These are phyloP conservation scores for Afroboletus lepidellus DNA, from an alignment of 1,284 basidiomycete genomes.

Conservation along the genomic window DNA sequence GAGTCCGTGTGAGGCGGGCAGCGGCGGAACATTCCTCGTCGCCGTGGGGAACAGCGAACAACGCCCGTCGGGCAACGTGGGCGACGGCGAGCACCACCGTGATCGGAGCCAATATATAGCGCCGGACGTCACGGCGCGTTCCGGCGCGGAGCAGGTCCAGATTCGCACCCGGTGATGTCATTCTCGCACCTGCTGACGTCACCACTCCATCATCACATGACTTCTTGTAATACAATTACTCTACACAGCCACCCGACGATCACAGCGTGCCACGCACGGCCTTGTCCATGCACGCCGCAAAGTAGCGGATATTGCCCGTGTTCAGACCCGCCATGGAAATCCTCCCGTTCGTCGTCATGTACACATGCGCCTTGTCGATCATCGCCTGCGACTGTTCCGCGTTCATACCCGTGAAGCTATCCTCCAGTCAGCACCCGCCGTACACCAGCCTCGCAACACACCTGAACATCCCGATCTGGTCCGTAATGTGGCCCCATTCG, in stretches of 20 bases:
- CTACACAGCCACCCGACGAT: constrained; percentile 19
- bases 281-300: constrained; percentile 74
- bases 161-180: constrained; percentile 28
- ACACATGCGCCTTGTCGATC: constrained; percentile 80
- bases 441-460: constrained; percentile 35
- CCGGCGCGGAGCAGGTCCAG: constrained; percentile 27
- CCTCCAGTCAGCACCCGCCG: constrained; percentile 8
- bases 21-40: constrained; percentile 19
- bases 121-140: constrained; percentile 27
- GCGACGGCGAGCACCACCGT: constrained; percentile 21
- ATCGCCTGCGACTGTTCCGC: constrained; percentile 69
- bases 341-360: constrained; percentile 83
- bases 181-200: constrained; percentile 29
- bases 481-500: constrained; percentile 87
- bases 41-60: constrained; percentile 13
- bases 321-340: constrained; percentile 65
- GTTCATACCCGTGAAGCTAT: constrained; percentile 78
- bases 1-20: constrained; percentile 13
- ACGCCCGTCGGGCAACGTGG: constrained; percentile 18
- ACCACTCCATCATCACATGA: constrained; percentile 2
- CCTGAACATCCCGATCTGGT: constrained; percentile 94
- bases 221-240: neutral
- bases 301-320: constrained; percentile 70
- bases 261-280: constrained; percentile 59
- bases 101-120: constrained; percentile 22